Evolutionary conservation across 768 basidiomycete species (phyloP).

Genomic region (Royoungia palumana): DNA sequence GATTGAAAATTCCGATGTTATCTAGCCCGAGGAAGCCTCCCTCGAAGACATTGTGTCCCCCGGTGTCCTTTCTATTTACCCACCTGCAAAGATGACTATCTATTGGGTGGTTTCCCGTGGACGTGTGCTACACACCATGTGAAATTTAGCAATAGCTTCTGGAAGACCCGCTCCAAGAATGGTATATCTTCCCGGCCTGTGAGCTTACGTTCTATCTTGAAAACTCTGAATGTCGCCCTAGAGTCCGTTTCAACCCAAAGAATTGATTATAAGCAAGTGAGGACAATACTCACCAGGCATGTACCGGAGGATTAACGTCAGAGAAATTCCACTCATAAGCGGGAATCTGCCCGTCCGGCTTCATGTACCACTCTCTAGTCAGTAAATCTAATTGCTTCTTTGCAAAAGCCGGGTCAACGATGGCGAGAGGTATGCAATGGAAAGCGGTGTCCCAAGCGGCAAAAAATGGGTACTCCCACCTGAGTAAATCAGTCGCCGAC

Average conservation of each 20-base stretch:
- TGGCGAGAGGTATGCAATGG: constrained; percentile 95
- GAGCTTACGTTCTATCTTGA: constrained; percentile 98
- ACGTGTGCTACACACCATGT: constrained; percentile 63
- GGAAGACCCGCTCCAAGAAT: constrained; percentile 97
- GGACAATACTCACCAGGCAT: constrained; percentile 70
- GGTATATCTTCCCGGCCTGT: constrained; percentile 84
- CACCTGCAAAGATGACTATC: constrained; percentile 51
- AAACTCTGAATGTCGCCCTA: constrained; percentile 95
- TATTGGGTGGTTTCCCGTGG: background rate
- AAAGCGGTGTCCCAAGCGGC: constrained; percentile 99
- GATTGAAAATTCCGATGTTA: constrained; percentile 98
- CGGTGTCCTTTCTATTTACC: constrained; percentile 97
- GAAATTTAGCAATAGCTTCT: constrained; percentile 94
- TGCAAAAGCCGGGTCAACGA: constrained; percentile 92
- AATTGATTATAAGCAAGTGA: background rate
- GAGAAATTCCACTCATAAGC: constrained; percentile 99
- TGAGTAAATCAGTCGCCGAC: constrained; percentile 25
- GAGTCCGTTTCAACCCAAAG: background rate
- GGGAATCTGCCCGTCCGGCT: constrained; percentile 97
- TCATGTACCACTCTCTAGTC: constrained; percentile 99
- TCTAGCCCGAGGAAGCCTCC: constrained; percentile 97
- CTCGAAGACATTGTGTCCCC: constrained; percentile 95
- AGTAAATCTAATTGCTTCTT: constrained; percentile 97
- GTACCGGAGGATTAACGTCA: constrained; percentile 98
- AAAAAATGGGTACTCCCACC: constrained; percentile 99